These are phyloP conservation scores for Fraxinus paxiana DNA, from an alignment of 305 asterid species.

Conservation along the genomic window DNA sequence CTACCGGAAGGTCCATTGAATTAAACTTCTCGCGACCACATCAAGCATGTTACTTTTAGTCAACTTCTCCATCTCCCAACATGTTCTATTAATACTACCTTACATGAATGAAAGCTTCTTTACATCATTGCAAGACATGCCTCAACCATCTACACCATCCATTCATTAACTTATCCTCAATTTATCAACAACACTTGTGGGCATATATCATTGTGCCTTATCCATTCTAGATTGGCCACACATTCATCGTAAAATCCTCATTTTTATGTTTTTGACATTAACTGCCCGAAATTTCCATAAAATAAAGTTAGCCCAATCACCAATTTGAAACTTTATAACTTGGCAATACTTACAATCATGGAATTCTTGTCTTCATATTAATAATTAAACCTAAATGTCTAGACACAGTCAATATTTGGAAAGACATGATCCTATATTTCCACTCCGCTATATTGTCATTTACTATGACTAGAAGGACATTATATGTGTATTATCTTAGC, in stretches of 20 bases:
- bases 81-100: background rate
- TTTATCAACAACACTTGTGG: background rate
- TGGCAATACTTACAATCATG: background rate
- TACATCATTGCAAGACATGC: background rate
- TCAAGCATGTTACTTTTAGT: background rate
- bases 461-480: background rate
- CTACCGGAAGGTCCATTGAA: background rate
- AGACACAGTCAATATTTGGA: background rate
- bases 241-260: background rate
- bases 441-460: background rate
- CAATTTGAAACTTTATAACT: background rate
- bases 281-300: background rate
- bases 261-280: background rate
- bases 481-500: background rate
- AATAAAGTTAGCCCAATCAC: background rate
- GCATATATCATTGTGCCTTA: background rate
- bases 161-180: background rate
- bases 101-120: background rate
- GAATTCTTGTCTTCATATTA: background rate
- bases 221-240: background rate
- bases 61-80: background rate
- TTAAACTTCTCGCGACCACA: background rate
- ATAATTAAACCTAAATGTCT: background rate
- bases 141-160: background rate
- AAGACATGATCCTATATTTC: background rate